phyloP scores from a whole-genome alignment of 768 basidiomycete genomes.

The Harrya chromipes region DNA sequence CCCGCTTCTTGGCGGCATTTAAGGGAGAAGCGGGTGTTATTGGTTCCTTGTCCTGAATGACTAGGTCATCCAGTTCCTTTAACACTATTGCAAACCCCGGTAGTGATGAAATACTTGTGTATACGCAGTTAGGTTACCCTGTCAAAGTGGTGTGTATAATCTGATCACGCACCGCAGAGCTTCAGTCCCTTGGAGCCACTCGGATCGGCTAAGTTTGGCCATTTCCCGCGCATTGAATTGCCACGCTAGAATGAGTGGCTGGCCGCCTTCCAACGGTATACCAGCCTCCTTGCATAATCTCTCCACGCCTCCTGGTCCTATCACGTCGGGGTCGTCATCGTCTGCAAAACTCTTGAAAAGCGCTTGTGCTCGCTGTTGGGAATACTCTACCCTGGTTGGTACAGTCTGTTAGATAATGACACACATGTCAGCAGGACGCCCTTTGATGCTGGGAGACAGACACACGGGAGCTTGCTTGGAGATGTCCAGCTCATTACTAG shows the following conservation, averaged over 20 bases:
- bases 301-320: slow-evolving; percentile 74
- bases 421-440: neutral
- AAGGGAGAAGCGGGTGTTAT: slow-evolving; percentile 22
- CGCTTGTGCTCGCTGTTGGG: slow-evolving; percentile 43
- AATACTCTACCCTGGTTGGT: slow-evolving; percentile 39
- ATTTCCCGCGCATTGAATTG: slow-evolving; percentile 67
- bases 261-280: slow-evolving; percentile 70
- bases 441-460: slow-evolving; percentile 8
- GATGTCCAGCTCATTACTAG: slow-evolving; percentile 46
- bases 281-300: slow-evolving; percentile 64
- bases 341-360: slow-evolving; percentile 69
- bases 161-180: slow-evolving; percentile 40
- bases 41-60: slow-evolving; percentile 48
- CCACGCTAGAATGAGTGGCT: slow-evolving; percentile 76
- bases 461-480: slow-evolving; percentile 31
- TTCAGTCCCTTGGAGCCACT: slow-evolving; percentile 63
- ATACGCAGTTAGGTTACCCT: neutral
- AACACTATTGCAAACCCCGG: slow-evolving; percentile 47
- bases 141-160: neutral
- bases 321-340: slow-evolving; percentile 42
- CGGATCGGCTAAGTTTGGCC: slow-evolving; percentile 64
- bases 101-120: slow-evolving; percentile 49
- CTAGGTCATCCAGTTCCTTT: slow-evolving; percentile 60
- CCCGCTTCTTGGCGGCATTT: slow-evolving; percentile 34
- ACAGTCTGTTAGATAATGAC: neutral